Evolutionary conservation across 2,329 filamentous ascomycete species (phyloP), one percentile per base, ranked within the genome.

Genomic region (Didymella exigua): DNA sequence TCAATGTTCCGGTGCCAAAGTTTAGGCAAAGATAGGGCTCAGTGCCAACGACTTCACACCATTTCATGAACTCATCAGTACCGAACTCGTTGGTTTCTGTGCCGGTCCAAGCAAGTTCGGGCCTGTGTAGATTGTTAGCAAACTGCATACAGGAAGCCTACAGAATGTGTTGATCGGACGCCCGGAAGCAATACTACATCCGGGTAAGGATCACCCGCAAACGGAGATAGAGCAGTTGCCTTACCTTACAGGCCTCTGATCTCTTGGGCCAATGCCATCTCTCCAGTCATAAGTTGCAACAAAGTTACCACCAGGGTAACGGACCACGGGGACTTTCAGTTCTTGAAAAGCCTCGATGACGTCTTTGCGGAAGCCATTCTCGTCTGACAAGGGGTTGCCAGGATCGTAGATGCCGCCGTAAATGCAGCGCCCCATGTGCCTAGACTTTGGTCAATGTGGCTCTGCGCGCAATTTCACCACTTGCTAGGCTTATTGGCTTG

Each of bases 401-500:
- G 89, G 90, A 64, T 93, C 90, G 75, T 92, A 93, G 70, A 95
- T 89, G 61, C 91, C 90, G 60, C 89, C 89, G 72, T 95, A 93
- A 69, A 95, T 92, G 79, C 90, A 95, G 58, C 90, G 86, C 66
- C 90, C 90, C 90, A 95, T 95, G 75, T 95, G 91, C 66, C 89
- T 91, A 62, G 27, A 50, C 23, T 54, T 37, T 47, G 51, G 68
- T 73, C 54, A 73, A 64, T 63, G 54, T 48, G 33, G 29, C 34
- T 49, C 37, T 41, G 31, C 46, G 41, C 34, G 30, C 47, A 42
- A 52, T 42, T 42, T 27, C 53, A 42, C 46, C 45, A 37, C 36
- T 50, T 24, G 41, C 46, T 54, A 49, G 44, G 49, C 27, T 43
- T 27, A 29, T 38, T 16, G 46, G 36, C 21, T 54, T 45, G 13